These are phyloP conservation scores for Inga leiocalycina DNA, from an alignment of 306 rosid genomes.

Conservation along the genomic window DNA sequence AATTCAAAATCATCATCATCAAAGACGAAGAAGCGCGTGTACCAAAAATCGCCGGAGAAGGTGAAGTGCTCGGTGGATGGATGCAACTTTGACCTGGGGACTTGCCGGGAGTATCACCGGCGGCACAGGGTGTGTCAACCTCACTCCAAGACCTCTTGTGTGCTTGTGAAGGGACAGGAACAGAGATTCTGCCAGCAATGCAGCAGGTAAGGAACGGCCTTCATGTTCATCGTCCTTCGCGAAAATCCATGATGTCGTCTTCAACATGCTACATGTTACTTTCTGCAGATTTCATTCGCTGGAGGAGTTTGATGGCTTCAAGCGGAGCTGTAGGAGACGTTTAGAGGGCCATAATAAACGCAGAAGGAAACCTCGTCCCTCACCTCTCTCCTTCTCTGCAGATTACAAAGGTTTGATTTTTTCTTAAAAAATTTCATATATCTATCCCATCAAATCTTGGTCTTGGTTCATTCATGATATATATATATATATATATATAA, in stretches of 20 bases:
- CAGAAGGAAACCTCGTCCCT: conserved; percentile 10
- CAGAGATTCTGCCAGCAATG: conserved; percentile 24
- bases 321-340: conserved; percentile 7
- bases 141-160: conserved; percentile 1
- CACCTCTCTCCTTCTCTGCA: background rate
- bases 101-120: background rate
- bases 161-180: background rate
- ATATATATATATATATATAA: background rate
- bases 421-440: background rate
- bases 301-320: background rate
- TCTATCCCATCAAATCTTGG: background rate
- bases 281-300: background rate
- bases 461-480: background rate
- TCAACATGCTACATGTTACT: background rate
- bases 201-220: background rate
- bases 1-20: background rate
- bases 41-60: background rate
- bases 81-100: background rate
- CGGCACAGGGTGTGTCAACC: conserved; percentile 1
- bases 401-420: conserved; percentile 8
- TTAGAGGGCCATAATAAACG: conserved; percentile 11
- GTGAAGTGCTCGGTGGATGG: background rate
- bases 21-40: background rate
- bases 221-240: background rate
- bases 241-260: background rate